A percentile compares a stretch with the other conserved stretches of the same genome.
These are phyloP conservation scores for Synchytrium microbalum DNA, from an alignment of 371 early-diverging fungal species.

Conservation along the genomic window DNA sequence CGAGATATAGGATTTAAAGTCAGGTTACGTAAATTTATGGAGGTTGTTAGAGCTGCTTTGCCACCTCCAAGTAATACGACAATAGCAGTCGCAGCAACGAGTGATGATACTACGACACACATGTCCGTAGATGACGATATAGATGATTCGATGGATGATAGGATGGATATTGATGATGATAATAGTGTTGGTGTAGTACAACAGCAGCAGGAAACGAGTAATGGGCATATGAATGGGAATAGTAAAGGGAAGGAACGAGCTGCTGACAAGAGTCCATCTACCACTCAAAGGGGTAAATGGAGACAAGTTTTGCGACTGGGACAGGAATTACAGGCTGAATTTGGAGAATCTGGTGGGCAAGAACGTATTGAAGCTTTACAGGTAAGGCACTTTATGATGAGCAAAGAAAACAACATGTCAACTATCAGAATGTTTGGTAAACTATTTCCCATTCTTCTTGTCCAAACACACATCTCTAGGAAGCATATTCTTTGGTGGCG, in stretches of 20 bases:
- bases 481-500: conserved; percentile 70
- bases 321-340: not conserved
- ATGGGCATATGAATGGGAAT: not conserved
- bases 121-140: not conserved
- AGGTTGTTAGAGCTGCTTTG: not conserved
- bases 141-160: not conserved
- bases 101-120: not conserved
- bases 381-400: conserved; percentile 34
- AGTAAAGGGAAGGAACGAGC: not conserved
- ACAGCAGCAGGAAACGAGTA: not conserved
- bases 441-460: not conserved
- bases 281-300: not conserved
- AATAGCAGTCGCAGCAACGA: not conserved
- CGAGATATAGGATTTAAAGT: not conserved
- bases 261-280: not conserved
- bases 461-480: conserved; percentile 14
- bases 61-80: conserved; percentile 17
- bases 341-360: not conserved
- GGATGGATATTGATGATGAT: not conserved
- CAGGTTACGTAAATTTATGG: not conserved
- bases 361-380: not conserved
- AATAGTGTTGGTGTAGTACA: not conserved
- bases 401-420: not conserved
- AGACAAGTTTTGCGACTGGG: conserved; percentile 8
- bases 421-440: not conserved